Evolutionary conservation across 805 yeast species (phyloP).

Genomic region (Zygotorulaspora florentina): DNA sequence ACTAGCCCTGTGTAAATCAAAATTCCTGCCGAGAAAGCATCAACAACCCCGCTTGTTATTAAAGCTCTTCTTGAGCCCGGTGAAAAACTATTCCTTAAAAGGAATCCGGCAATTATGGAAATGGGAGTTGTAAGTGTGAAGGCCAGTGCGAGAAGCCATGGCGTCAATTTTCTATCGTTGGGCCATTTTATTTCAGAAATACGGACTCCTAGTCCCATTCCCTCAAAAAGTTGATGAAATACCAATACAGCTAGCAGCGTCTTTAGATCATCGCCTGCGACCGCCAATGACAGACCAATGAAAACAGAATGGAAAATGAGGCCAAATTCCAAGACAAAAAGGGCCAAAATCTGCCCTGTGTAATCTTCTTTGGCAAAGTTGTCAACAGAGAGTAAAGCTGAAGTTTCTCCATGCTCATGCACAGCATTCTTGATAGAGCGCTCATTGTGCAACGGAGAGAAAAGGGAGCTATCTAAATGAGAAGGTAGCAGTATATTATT

Average conservation of each 20-base stretch:
- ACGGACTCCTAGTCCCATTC: conserved; percentile 79
- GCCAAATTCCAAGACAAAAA: conserved; percentile 70
- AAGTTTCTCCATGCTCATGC: conserved; percentile 1
- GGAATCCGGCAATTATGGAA: conserved; percentile 74
- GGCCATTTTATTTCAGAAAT: conserved; percentile 58
- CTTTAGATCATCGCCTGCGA: conserved; percentile 70
- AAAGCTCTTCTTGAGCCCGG: conserved; percentile 56
- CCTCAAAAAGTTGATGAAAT: conserved; percentile 81
- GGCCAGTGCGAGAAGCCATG: conserved; percentile 52
- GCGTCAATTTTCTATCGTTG: conserved; percentile 41
- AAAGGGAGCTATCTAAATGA: not conserved
- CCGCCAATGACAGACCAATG: conserved; percentile 73
- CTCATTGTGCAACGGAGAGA: not conserved
- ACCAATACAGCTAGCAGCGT: conserved; percentile 65
- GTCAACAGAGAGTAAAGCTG: conserved; percentile 8
- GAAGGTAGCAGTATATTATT: not conserved
- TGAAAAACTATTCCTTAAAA: conserved; percentile 59
- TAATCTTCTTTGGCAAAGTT: conserved; percentile 41
- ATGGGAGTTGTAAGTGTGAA: conserved; percentile 64
- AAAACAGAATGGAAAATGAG: conserved; percentile 79
- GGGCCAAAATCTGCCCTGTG: conserved; percentile 51
- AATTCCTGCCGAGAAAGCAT: conserved; percentile 74
- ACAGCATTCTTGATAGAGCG: not conserved
- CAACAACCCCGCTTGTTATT: conserved; percentile 68
- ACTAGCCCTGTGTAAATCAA: conserved; percentile 72